Evolutionary conservation across 805 yeast species (phyloP).

Genomic region (Blastobotrys chiropterorum): DNA sequence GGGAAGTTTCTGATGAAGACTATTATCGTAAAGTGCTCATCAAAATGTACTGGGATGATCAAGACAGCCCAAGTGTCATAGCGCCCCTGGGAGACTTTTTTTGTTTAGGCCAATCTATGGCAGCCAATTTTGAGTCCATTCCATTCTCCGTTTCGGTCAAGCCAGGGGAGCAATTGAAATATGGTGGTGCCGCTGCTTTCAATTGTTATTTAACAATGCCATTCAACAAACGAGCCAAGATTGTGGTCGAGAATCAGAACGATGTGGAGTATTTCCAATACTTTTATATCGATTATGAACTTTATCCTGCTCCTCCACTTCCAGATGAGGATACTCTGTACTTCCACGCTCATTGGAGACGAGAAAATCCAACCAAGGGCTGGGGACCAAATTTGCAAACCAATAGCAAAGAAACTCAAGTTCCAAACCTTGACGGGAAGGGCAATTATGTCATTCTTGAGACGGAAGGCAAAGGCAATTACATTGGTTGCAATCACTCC

Average conservation of each 20-base stretch:
- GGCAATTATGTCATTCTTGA: neutral
- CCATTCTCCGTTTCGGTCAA: neutral
- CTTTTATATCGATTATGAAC: conserved; percentile 1
- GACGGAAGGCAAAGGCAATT: neutral
- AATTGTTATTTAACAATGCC: conserved; percentile 1
- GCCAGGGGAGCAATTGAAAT: neutral
- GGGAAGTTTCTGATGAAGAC: neutral
- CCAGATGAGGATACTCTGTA: neutral
- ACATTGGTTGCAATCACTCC: neutral
- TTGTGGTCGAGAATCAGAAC: neutral
- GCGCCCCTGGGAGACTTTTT: conserved; percentile 1
- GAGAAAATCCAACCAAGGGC: conserved; percentile 2
- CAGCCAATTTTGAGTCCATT: neutral
- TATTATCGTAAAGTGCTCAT: neutral
- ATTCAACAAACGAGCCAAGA: neutral
- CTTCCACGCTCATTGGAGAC: conserved; percentile 2
- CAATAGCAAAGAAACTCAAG: neutral
- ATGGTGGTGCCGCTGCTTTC: conserved; percentile 1
- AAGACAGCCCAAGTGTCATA: neutral
- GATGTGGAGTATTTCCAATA: neutral
- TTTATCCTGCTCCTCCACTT: neutral
- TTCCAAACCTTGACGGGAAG: neutral
- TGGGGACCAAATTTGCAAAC: conserved; percentile 3
- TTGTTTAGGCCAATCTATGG: neutral
- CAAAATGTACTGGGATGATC: conserved; percentile 2